Evolutionary conservation across 73 alveolate species (phyloP), one percentile per base, ranked within the genome.

Genomic region (Stentor coeruleus): DNA sequence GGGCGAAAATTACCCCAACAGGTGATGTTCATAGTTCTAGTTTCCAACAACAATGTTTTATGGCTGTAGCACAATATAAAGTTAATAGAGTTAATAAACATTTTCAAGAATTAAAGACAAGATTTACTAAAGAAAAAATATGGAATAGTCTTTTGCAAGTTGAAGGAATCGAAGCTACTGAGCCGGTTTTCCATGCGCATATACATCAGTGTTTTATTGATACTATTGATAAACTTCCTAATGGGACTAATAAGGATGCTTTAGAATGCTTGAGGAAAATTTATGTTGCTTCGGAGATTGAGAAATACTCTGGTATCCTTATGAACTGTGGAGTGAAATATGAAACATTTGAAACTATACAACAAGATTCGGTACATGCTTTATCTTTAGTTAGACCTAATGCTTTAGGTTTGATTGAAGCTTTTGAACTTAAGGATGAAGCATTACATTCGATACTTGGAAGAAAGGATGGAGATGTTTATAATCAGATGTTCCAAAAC

Each of bases 311-410:
- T 2, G 83, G 33, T 3, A 76, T 77, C 57, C 66, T 49, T 36
- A 81, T 59, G 58, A 82, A 81, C 74, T 35, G 35, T 6, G 73
- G 49, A n/a, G 82, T 55, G 86, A 87, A 20, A 75, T 30, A 59
- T 86, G 74, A 82, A 0, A 35, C 3, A 15, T 30, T n/a, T 76
- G 85, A 31, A 35, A 55, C 39, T 30, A 72, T 41, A 37, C 40
- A 31, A 33, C 86, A 86, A 35, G 82, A 83, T 2, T 33, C 11
- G 35, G 74, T 81, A 59, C 33, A 39, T 20, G 39, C 39, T 2
- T 31, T 84, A 40, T 74, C 15, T 3, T 59, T 40, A 75, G 28
- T 86, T 0, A 86, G 95, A 82, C 92, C 92, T 0, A 82, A 89
- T 38, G 76, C 84, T 73, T 58, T 87, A 38, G 84, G 74, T 35